These are phyloP conservation scores for Thielaviopsis ethacetica DNA, from an alignment of 2,329 filamentous ascomycete species.

Conservation along the genomic window DNA sequence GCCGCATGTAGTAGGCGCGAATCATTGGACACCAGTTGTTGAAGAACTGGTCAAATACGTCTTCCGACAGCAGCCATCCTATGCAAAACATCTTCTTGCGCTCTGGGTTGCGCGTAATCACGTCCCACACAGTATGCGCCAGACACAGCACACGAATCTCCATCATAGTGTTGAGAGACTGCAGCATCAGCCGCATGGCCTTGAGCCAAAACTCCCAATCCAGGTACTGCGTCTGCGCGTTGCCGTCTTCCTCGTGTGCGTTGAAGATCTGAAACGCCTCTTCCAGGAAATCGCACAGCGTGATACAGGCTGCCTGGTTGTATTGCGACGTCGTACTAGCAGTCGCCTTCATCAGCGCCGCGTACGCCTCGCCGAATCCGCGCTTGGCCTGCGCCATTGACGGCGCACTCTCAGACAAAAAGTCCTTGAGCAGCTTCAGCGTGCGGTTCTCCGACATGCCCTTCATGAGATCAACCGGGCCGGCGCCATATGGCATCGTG, in stretches of 20 bases:
- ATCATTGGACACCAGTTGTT: slow-evolving; percentile 96
- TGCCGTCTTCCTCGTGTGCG: slow-evolving; percentile 27
- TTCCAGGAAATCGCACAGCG: slow-evolving; percentile 81
- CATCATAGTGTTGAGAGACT: slow-evolving; percentile 76
- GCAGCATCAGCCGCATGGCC: slow-evolving; percentile 62
- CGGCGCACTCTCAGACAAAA: slow-evolving; percentile 38
- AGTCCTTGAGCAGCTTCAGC: slow-evolving; percentile 66
- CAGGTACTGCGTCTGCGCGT: slow-evolving; percentile 30
- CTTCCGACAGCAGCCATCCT: slow-evolving; percentile 57
- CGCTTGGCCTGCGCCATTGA: slow-evolving; percentile 33
- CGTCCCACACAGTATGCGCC: slow-evolving; percentile 65
- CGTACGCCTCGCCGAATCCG: slow-evolving; percentile 63
- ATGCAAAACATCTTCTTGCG: slow-evolving; percentile 57
- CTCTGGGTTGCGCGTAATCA: slow-evolving; percentile 45
- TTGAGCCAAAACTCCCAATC: slow-evolving; percentile 78
- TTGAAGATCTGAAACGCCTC: slow-evolving; percentile 54
- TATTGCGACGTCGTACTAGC: slow-evolving; percentile 63
- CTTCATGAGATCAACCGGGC: slow-evolving; percentile 52
- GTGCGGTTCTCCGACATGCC: slow-evolving; percentile 82
- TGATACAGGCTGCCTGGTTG: slow-evolving; percentile 71
- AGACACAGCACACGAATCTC: slow-evolving; percentile 75
- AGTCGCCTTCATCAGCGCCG: slow-evolving; percentile 53
- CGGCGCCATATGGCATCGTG: slow-evolving; percentile 36
- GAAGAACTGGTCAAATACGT: slow-evolving; percentile 67
- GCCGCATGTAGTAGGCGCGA: slow-evolving; percentile 76